Evolutionary conservation across 768 basidiomycete species (phyloP).

Genomic region (Agaricus bisporus): DNA sequence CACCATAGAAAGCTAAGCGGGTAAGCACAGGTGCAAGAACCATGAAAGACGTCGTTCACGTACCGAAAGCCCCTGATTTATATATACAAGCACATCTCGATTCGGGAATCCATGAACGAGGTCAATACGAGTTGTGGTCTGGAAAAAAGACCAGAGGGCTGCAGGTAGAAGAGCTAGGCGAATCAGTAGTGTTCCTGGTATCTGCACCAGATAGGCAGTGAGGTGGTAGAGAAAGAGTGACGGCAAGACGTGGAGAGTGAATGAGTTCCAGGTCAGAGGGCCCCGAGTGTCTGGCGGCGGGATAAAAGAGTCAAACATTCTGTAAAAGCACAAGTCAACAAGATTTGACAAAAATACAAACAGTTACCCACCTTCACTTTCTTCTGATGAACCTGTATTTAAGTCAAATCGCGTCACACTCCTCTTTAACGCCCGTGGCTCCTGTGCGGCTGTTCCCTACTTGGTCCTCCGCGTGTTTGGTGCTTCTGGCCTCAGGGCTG

Average conservation of each 20-base stretch:
- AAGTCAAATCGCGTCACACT: no score
- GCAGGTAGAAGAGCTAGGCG: conserved; percentile 45
- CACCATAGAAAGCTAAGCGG: conserved; percentile 27
- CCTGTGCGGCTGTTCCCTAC: no score
- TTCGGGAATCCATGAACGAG: conserved; percentile 26
- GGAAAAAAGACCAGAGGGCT: conserved; percentile 37
- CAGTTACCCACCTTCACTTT: not conserved
- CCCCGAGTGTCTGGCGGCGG: conserved; percentile 25
- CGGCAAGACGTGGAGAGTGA: conserved; percentile 33
- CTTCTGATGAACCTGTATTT: no score
- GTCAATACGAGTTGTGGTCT: conserved; percentile 37
- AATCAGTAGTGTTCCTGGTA: conserved; percentile 35
- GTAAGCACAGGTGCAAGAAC: not conserved
- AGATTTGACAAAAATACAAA: not conserved
- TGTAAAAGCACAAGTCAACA: conserved; percentile 8
- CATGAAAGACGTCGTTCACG: conserved; percentile 3
- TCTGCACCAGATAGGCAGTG: conserved; percentile 47
- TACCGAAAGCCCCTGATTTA: conserved; percentile 43
- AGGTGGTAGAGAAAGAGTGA: conserved; percentile 39
- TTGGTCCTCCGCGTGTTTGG: no score
- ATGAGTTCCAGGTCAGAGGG: conserved; percentile 27
- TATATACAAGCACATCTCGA: conserved; percentile 28
- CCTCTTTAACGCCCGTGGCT: no score
- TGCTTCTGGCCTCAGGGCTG: no score
- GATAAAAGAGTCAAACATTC: conserved; percentile 20